Base-by-base conservation (phyloP, 1,139 yeast species). In the Waltiozyma solani region DNA sequence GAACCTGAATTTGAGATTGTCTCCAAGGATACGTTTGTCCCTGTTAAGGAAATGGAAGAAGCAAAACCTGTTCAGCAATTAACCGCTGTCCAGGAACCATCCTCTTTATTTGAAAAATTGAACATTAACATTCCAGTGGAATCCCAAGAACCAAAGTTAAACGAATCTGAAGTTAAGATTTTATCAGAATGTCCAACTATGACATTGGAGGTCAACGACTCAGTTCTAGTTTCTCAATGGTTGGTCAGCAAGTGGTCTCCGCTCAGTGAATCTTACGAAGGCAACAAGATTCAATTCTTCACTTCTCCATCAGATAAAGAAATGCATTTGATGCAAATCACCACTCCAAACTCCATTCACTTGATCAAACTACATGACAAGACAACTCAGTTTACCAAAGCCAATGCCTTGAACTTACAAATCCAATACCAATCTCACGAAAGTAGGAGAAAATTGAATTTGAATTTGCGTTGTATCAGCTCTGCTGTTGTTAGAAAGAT, bases 1-100 rank as follows among this genome's bases (percentile, higher is more conserved):
- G 49, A 44, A 18, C 49, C 50, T 18, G 40, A 43, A 2, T 51
- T 50, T 32, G 54, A 48, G 37, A 49, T 50, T 36, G 52, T 45
- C 19, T 47, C 46, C 15, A 46, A 42, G 34, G 34, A 39, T 17
- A 27, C 38, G 27, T 27, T 27, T 27, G 31, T 27, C n/a, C 31
- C 31, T 15, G 31, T 12, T 12, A 13, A 4, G 10, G 19, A 17
- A 27, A 9, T 3, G 10, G 31, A 15, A 17, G 20, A 17, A 27
- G 13, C 15, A 17, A 13, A 17, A 8, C 20, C 8, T 5, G 19
- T 7, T 21, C 23, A 21, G 7, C 9, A 21, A 21, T 7, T 7
- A 21, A 21, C 7, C 9, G 10, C 7, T 10, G 10, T 21, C 10
- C 9, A 10, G 7, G 10, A 27, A 15, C 20, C n/a, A 12, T 3